phyloP scores from a whole-genome alignment of 2,329 filamentous ascomycete species.

The Elsinoe arachidis region DNA sequence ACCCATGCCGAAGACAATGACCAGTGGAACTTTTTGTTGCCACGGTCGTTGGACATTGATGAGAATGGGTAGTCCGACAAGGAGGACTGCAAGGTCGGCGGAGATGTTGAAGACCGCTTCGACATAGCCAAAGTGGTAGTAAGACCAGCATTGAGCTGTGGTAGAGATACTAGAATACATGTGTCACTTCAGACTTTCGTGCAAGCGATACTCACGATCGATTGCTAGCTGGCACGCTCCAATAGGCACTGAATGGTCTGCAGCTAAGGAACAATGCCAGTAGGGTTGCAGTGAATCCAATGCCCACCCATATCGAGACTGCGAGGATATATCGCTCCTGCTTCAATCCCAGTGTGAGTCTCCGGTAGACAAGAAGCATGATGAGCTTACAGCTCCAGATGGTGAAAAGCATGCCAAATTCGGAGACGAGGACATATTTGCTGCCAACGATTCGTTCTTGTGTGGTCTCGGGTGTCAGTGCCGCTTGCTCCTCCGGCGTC shows the following conservation, averaged over 20 bases:
- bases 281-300: slow-evolving; percentile 16
- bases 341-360: slow-evolving; percentile 40
- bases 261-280: slow-evolving; percentile 16
- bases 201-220: background rate
- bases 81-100: slow-evolving; percentile 16
- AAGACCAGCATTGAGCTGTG: slow-evolving; percentile 16
- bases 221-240: slow-evolving; percentile 14
- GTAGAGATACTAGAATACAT: too few relatives aligned
- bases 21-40: slow-evolving; percentile 15
- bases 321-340: slow-evolving; percentile 34
- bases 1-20: slow-evolving; percentile 17
- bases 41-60: slow-evolving; percentile 15
- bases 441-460: slow-evolving; percentile 42
- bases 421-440: slow-evolving; percentile 54
- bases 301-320: slow-evolving; percentile 14
- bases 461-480: slow-evolving; percentile 40
- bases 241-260: slow-evolving; percentile 17
- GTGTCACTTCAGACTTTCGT: too few relatives aligned
- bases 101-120: slow-evolving; percentile 18
- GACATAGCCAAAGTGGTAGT: slow-evolving; percentile 16
- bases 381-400: slow-evolving; percentile 46
- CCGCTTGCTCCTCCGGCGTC: slow-evolving; percentile 36
- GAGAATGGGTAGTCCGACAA: slow-evolving; percentile 16
- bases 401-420: slow-evolving; percentile 51
- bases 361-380: slow-evolving; percentile 44